Base-by-base conservation (phyloP, 768 basidiomycete species). In the Termitomyces sp. region DNA sequence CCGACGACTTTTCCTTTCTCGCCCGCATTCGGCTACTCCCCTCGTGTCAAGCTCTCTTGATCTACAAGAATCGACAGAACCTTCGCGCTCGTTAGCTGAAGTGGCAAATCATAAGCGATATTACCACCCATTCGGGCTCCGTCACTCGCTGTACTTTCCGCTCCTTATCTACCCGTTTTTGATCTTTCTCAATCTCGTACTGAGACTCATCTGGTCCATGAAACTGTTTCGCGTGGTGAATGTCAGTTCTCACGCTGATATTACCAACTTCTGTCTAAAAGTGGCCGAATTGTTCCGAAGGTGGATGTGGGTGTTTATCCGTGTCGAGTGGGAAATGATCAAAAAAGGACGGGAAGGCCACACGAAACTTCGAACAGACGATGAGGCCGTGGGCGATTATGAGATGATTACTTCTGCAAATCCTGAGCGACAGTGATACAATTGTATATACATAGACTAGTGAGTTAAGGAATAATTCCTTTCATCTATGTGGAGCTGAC, bases 251-350 rank as follows among this genome's bases (percentile, higher is more conserved):
- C 91, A 95, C 63, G 87, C 94, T 38, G 90, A 88, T 63, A 73
- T 81, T 17, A 79, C 88, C 19, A 91, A 96, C 42, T 97, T 98
- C 72, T 83, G 87, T 78, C 81, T 98, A 52, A 94, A 99, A 71
- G 78, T 90, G 43, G 84, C 94, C 33, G 97, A 98, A 72, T 73
- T 99, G 31, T 67, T 93, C 37, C 78, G 97, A 60, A 73, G 97
- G 64, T 99, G 97, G 97, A 81, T 98, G 76, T 99, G 97, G 97
- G 94, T 97, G 28, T 98, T 97, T 71, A 71, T 98, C 60, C 84
- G 97, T 38, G 84, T 98, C 42, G 97, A 99, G 72, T 99, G 96
- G 97, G 96, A 98, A 73, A 80, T 86, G 9, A 83, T 93, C 50
- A 91, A 83, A 71, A 77, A 73, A 63, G 63, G 67, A 33, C 68